Conservation (phyloP, 441 rosid species). For the Adansonia madagascariensis region DNA sequence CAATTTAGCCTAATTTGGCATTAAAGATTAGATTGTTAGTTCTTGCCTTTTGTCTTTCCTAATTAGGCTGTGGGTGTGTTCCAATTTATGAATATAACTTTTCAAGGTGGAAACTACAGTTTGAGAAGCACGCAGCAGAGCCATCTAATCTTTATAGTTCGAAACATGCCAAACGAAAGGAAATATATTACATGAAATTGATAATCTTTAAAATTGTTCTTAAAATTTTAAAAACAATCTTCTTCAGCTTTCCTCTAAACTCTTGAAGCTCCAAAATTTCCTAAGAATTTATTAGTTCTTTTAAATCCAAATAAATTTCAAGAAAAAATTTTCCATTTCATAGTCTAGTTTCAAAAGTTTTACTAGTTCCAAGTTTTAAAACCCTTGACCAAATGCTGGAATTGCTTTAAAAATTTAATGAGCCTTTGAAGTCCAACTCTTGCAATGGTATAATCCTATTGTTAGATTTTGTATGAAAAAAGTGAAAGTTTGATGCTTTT, state of each 20-base stretch:
- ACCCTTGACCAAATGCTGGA: constrained; percentile 48
- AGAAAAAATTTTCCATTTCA: constrained; percentile 1
- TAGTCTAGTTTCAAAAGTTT: constrained; percentile 27
- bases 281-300: not conserved
- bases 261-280: not conserved
- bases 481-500: not conserved
- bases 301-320: not conserved
- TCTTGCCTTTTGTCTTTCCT: no score
- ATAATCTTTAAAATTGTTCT: not conserved
- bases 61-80: no score
- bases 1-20: no score
- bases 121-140: no score
- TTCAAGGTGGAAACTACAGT: no score
- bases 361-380: constrained; percentile 24
- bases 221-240: not conserved
- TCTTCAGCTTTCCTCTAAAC: not conserved
- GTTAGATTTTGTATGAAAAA: constrained; percentile 6
- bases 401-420: constrained; percentile 50
- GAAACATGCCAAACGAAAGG: not conserved
- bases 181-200: not conserved
- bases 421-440: constrained; percentile 53
- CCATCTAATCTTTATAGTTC: no score
- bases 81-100: no score
- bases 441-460: constrained; percentile 47
- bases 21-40: no score